These are phyloP conservation scores for Jamesozyma gamospora DNA, from an alignment of 805 yeast species.

Conservation along the genomic window DNA sequence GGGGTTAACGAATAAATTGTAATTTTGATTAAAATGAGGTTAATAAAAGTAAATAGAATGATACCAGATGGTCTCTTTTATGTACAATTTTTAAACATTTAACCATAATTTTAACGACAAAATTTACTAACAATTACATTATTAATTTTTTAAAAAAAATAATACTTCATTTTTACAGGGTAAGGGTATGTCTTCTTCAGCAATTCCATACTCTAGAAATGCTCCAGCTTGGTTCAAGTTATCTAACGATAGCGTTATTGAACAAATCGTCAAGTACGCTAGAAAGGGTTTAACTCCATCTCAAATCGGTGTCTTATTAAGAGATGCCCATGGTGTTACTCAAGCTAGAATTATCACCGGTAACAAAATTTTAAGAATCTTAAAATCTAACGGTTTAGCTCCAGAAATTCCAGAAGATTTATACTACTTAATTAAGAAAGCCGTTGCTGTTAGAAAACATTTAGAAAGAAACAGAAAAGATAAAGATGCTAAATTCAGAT, in stretches of 20 bases:
- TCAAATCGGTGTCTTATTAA: constrained; percentile 96
- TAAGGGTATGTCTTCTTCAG: constrained; percentile 98
- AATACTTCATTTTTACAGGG: constrained; percentile 56
- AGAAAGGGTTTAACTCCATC: constrained; percentile 99
- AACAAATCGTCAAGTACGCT: constrained; percentile 98
- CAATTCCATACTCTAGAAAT: constrained; percentile 98
- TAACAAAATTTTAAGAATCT: constrained; percentile 98
- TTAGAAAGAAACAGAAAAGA: constrained; percentile 99
- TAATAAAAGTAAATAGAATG: constrained; percentile 2
- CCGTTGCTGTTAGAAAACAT: constrained; percentile 99
- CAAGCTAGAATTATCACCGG: constrained; percentile 96
- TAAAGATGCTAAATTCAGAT: constrained; percentile 99
- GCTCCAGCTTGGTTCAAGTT: constrained; percentile 99
- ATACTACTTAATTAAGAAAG: constrained; percentile 98
- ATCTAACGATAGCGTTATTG: constrained; percentile 89
- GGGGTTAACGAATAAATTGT: background rate
- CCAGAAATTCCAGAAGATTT: constrained; percentile 99
- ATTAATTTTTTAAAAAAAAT: constrained; percentile 2
- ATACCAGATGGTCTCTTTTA: constrained; percentile 6
- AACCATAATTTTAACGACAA: background rate
- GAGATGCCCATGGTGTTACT: constrained; percentile 99
- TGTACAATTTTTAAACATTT: background rate
- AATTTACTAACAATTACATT: constrained; percentile 7
- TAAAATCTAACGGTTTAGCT: constrained; percentile 98
- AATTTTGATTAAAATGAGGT: constrained; percentile 1